Conservation (phyloP, 805 yeast species). For the Ogataea allantospora region DNA sequence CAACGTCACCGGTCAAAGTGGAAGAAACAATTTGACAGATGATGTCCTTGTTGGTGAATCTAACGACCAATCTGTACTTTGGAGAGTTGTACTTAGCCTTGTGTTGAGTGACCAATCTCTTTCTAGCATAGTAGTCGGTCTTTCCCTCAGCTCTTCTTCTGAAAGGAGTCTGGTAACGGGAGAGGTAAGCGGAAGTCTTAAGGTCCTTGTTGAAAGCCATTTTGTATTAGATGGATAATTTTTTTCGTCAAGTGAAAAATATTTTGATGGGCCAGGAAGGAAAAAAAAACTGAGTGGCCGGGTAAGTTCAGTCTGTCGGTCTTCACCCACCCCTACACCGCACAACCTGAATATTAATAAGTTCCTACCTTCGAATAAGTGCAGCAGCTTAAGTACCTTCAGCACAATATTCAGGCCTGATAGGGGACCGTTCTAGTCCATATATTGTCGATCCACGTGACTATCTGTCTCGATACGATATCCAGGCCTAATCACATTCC, state of each 20-base stretch:
- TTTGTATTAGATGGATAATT: conserved; percentile 29
- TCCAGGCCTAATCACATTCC: neutral
- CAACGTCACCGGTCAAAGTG: conserved; percentile 95
- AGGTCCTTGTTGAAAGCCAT: conserved; percentile 74
- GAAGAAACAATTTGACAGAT: conserved; percentile 97
- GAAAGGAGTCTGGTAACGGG: conserved; percentile 99
- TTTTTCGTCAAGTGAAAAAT: conserved; percentile 7
- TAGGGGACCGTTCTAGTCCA: neutral
- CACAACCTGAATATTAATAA: conserved; percentile 1
- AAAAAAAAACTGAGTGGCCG: conserved; percentile 14
- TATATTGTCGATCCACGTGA: neutral
- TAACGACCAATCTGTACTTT: conserved; percentile 98
- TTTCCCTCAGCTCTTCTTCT: conserved; percentile 99
- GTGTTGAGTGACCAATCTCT: conserved; percentile 99
- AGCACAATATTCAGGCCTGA: neutral
- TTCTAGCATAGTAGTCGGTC: conserved; percentile 99
- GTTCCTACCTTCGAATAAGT: neutral
- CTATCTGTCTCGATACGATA: neutral
- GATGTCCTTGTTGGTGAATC: conserved; percentile 99
- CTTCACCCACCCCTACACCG: conserved; percentile 8
- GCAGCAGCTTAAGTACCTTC: neutral
- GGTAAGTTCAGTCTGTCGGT: conserved; percentile 8
- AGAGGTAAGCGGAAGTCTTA: conserved; percentile 93
- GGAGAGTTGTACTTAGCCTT: conserved; percentile 99
- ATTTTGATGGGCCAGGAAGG: neutral